Percentiles rank a stretch among this genome's conserved stretches.
Evolutionary conservation across 331 rosid species (phyloP).

Genomic region (Malus hybrid): DNA sequence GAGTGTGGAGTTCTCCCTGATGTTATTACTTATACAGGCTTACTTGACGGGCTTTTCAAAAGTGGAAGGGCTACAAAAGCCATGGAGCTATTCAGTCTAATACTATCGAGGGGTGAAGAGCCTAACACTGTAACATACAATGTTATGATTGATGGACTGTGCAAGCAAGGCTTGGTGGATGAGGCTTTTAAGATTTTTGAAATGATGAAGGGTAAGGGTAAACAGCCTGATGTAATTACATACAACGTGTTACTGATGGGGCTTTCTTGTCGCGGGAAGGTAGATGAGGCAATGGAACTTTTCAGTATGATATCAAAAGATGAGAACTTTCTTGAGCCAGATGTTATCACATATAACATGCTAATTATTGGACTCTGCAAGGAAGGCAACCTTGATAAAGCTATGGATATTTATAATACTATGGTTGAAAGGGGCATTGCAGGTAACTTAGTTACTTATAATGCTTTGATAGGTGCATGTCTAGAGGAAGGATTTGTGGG

Average conservation of each 20-base stretch:
- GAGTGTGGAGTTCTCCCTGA: conserved; percentile 43
- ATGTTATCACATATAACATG: conserved; percentile 45
- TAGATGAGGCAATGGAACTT: conserved; percentile 59
- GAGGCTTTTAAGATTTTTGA: conserved; percentile 47
- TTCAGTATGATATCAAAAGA: conserved; percentile 37
- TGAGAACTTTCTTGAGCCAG: conserved; percentile 37
- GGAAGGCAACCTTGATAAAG: conserved; percentile 40
- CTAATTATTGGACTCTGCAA: conserved; percentile 63
- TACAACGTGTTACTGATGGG: conserved; percentile 61
- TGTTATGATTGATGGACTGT: conserved; percentile 62
- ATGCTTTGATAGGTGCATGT: conserved; percentile 53
- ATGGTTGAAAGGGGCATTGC: conserved; percentile 51
- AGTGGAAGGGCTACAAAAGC: conserved; percentile 48
- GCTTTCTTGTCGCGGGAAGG: conserved; percentile 40
- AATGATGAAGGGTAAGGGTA: conserved; percentile 56
- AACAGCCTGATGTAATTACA: conserved; percentile 61
- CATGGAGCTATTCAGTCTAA: conserved; percentile 44
- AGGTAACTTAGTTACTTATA: conserved; percentile 46
- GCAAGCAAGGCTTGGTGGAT: conserved; percentile 56
- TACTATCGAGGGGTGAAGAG: conserved; percentile 52
- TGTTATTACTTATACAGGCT: conserved; percentile 49
- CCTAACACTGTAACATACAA: conserved; percentile 58
- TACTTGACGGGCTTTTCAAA: conserved; percentile 74
- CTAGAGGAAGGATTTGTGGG: conserved; percentile 34
- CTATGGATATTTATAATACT: conserved; percentile 34